phyloP scores from a whole-genome alignment of 805 yeast genomes.

The Ogataea polymorpha region DNA sequence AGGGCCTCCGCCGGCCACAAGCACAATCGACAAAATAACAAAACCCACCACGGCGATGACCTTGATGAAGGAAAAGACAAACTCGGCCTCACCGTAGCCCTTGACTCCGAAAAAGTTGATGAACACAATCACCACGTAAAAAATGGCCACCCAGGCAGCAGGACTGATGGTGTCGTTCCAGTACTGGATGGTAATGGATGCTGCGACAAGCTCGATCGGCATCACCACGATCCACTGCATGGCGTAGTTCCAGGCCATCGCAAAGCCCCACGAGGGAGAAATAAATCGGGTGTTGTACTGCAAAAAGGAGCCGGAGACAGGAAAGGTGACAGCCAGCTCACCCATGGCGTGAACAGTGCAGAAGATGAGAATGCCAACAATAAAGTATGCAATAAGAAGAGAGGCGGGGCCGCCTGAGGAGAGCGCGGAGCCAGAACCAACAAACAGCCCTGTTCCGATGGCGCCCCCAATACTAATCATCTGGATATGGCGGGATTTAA shows the following conservation, averaged over 20 bases:
- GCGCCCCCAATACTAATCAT: slow-evolving; percentile 78
- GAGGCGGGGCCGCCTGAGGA: slow-evolving; percentile 67
- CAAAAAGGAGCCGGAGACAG: slow-evolving; percentile 55
- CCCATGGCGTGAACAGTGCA: slow-evolving; percentile 58
- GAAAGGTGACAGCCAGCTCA: slow-evolving; percentile 55
- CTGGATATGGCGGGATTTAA: slow-evolving; percentile 60
- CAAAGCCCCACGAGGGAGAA: slow-evolving; percentile 53
- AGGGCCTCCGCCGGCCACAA: slow-evolving; percentile 58
- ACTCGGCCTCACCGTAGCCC: slow-evolving; percentile 65
- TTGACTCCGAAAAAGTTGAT: slow-evolving; percentile 55
- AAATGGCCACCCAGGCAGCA: slow-evolving; percentile 50
- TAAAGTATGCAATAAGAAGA: slow-evolving; percentile 50
- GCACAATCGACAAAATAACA: slow-evolving; percentile 46
- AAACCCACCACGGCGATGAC: slow-evolving; percentile 54
- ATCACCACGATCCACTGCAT: slow-evolving; percentile 46
- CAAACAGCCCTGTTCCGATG: slow-evolving; percentile 74
- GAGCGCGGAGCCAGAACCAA: slow-evolving; percentile 61
- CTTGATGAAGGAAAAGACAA: slow-evolving; percentile 47
- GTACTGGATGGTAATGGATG: slow-evolving; percentile 43
- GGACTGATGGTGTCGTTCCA: slow-evolving; percentile 43
- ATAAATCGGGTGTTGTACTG: slow-evolving; percentile 52
- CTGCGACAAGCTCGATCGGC: slow-evolving; percentile 49
- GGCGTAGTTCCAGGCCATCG: slow-evolving; percentile 53
- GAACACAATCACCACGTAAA: slow-evolving; percentile 43
- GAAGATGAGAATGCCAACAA: slow-evolving; percentile 54